These are phyloP conservation scores for Inga laurina DNA, from an alignment of 306 rosid genomes.

Conservation along the genomic window DNA sequence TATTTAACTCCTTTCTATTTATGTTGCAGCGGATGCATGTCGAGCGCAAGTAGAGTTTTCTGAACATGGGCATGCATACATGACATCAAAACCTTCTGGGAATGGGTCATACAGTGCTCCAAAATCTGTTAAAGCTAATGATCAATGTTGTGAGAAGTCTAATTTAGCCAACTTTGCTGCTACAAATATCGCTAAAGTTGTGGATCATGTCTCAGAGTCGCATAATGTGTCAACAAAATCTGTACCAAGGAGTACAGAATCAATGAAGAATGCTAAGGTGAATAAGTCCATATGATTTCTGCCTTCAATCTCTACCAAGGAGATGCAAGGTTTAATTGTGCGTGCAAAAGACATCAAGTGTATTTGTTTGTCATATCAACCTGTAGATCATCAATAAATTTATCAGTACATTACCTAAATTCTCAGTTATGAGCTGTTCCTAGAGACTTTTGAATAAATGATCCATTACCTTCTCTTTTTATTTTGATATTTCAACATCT, in stretches of 20 bases:
- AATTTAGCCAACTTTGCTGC: constrained; percentile 46
- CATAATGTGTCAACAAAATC: constrained; percentile 38
- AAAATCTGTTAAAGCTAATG: constrained; percentile 37
- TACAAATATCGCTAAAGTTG: constrained; percentile 36
- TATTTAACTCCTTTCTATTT: constrained; percentile 28
- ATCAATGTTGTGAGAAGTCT: constrained; percentile 44
- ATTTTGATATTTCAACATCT: constrained; percentile 19
- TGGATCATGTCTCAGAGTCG: constrained; percentile 47
- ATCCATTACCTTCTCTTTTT: constrained; percentile 5
- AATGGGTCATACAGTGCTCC: constrained; percentile 38
- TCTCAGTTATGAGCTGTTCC: background rate
- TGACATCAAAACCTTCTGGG: constrained; percentile 37
- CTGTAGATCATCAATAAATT: background rate
- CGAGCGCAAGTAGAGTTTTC: constrained; percentile 35
- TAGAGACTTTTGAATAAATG: constrained; percentile 30
- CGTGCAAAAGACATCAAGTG: constrained; percentile 11
- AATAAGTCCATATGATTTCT: constrained; percentile 21
- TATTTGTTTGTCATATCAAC: constrained; percentile 20
- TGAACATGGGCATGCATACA: constrained; percentile 32
- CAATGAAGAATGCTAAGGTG: constrained; percentile 69
- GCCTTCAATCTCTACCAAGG: constrained; percentile 15
- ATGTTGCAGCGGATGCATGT: constrained; percentile 37
- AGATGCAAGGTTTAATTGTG: constrained; percentile 7
- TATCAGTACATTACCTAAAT: background rate
- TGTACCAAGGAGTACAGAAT: constrained; percentile 47